phyloP scores from a whole-genome alignment of 257 asterid genomes.

The Coffea canephora region DNA sequence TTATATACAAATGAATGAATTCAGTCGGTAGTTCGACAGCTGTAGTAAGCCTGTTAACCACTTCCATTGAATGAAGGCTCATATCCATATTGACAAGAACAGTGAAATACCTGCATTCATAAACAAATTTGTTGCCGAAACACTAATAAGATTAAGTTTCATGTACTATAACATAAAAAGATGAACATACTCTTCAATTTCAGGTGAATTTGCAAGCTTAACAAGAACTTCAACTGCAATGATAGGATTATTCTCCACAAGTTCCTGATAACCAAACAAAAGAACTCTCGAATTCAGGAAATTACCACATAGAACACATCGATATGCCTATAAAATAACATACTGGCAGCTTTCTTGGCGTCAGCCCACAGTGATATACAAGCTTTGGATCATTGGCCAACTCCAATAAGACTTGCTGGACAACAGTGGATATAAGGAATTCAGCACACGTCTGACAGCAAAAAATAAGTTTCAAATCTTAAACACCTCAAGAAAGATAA shows the following conservation, averaged over 20 bases:
- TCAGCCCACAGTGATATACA: constrained; percentile 94
- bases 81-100: constrained; percentile 98
- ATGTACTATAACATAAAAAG: not conserved
- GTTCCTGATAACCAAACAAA: constrained; percentile 53
- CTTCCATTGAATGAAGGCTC: constrained; percentile 99
- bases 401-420: constrained; percentile 77
- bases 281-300: not conserved
- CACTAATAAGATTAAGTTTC: not conserved
- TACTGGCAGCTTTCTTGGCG: constrained; percentile 92
- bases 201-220: constrained; percentile 90
- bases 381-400: constrained; percentile 84
- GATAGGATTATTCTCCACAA: constrained; percentile 94
- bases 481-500: not conserved
- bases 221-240: constrained; percentile 90
- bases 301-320: not conserved
- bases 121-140: constrained; percentile 19
- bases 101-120: constrained; percentile 68
- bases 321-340: constrained; percentile 28
- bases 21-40: constrained; percentile 95
- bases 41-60: constrained; percentile 91
- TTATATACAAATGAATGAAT: constrained; percentile 86
- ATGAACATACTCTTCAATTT: constrained; percentile 74
- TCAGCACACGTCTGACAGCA: constrained; percentile 9
- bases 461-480: not conserved
- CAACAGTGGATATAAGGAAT: constrained; percentile 5